Conservation (phyloP, 306 rosid species). For the Pueraria montana region DNA sequence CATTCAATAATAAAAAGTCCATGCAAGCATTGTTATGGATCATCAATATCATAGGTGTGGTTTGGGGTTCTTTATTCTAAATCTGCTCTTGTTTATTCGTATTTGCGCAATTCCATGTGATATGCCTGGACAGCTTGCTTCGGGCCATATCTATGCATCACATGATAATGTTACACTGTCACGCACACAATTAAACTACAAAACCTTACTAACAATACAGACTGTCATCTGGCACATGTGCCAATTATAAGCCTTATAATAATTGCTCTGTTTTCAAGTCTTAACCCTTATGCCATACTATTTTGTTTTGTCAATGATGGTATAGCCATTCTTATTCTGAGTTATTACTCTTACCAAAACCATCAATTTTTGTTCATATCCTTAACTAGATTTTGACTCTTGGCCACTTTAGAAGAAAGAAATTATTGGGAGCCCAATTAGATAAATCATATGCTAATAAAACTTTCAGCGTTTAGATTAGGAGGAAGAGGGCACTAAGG, state of each 20-base stretch:
- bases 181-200: not conserved
- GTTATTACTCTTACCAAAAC: no score
- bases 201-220: not conserved
- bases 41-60: no score
- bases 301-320: no score
- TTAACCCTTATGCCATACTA: no score
- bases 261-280: no score
- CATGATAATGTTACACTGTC: conserved; percentile 44
- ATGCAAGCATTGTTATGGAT: not conserved
- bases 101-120: conserved; percentile 44
- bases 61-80: no score
- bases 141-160: not conserved
- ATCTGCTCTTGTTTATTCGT: not conserved
- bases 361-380: not conserved
- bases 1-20: no score
- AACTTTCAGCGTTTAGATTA: not conserved
- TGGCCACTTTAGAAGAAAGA: no score
- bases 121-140: conserved; percentile 11
- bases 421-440: not conserved
- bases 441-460: not conserved
- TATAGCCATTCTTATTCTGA: no score
- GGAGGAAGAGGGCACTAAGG: conserved; percentile 42
- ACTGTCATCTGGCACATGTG: conserved; percentile 55
- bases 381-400: no score
- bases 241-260: conserved; percentile 13